Conservation (phyloP, 441 rosid species). For the Capsella rubella region DNA sequence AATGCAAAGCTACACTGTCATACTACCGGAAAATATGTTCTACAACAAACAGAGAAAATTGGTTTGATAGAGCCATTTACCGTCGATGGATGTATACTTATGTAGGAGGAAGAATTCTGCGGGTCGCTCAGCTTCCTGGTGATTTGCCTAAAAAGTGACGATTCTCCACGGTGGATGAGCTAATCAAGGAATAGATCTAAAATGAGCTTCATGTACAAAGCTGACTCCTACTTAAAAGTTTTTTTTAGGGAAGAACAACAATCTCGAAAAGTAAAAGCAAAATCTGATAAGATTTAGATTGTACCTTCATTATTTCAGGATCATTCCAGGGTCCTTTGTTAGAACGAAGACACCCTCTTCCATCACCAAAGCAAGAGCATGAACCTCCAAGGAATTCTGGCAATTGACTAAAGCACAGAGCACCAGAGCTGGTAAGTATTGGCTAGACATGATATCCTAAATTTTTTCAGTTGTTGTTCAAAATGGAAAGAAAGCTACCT, state of each 20-base stretch:
- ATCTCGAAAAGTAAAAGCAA: not conserved
- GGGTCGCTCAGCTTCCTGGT: conserved; percentile 60
- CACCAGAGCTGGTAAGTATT: conserved; percentile 24
- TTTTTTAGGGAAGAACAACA: conserved; percentile 21
- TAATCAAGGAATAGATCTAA: conserved; percentile 43
- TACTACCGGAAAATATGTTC: conserved; percentile 4
- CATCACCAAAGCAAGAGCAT: conserved; percentile 80
- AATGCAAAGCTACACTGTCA: conserved; percentile 18
- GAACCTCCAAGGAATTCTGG: conserved; percentile 98
- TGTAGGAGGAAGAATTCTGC: conserved; percentile 54
- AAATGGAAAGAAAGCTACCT: conserved; percentile 57
- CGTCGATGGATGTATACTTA: conserved; percentile 59
- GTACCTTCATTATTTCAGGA: conserved; percentile 91
- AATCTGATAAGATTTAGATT: conserved; percentile 9
- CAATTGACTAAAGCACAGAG: conserved; percentile 73
- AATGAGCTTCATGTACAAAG: conserved; percentile 38
- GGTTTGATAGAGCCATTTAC: conserved; percentile 44
- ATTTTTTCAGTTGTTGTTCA: not conserved
- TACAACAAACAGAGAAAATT: conserved; percentile 5
- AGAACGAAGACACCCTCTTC: conserved; percentile 98
- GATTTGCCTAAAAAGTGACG: conserved; percentile 66
- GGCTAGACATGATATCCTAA: conserved; percentile 3
- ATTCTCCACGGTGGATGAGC: conserved; percentile 75
- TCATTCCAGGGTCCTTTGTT: conserved; percentile 98
- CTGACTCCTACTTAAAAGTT: conserved; percentile 22